Conservation (phyloP, 495 filamentous ascomycete species). For the Lasiosphaeriaceae sp. region DNA sequence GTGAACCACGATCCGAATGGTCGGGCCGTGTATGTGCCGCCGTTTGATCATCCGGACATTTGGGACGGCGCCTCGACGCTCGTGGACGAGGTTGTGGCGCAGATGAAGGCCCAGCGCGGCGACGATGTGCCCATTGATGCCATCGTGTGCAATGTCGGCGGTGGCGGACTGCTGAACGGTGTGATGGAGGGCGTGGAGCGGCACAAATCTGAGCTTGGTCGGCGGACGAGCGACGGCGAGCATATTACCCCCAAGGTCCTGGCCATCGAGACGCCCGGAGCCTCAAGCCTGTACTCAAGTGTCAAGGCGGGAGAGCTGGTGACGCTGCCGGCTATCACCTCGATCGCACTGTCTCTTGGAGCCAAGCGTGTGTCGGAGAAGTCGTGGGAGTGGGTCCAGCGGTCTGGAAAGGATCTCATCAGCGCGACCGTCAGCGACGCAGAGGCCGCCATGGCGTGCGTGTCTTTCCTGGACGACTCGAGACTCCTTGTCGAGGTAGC, state of each 20-base stretch:
- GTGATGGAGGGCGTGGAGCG: slow-evolving; percentile 67
- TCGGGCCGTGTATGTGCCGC: slow-evolving; percentile 77
- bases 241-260: slow-evolving; percentile 49
- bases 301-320: slow-evolving; percentile 58
- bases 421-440: slow-evolving; percentile 71
- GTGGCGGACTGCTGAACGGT: slow-evolving; percentile 82
- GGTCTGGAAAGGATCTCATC: slow-evolving; percentile 46
- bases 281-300: slow-evolving; percentile 63
- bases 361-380: slow-evolving; percentile 66
- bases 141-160: slow-evolving; percentile 81
- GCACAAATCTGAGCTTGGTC: slow-evolving; percentile 28
- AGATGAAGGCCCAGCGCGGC: slow-evolving; percentile 41
- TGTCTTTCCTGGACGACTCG: slow-evolving; percentile 77
- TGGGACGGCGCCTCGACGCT: slow-evolving; percentile 77
- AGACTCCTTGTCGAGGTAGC: slow-evolving; percentile 76
- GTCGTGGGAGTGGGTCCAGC: slow-evolving; percentile 60
- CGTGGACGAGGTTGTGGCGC: slow-evolving; percentile 65
- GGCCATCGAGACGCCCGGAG: slow-evolving; percentile 78
- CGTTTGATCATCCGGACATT: slow-evolving; percentile 82
- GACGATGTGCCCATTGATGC: slow-evolving; percentile 49
- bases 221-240: slow-evolving; percentile 19
- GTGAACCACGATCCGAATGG: slow-evolving; percentile 25
- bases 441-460: slow-evolving; percentile 73
- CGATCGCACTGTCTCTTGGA: slow-evolving; percentile 75
- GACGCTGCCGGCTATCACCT: slow-evolving; percentile 71